Base-by-base conservation (phyloP, 305 asterid species). In the Lippia alba region DNA sequence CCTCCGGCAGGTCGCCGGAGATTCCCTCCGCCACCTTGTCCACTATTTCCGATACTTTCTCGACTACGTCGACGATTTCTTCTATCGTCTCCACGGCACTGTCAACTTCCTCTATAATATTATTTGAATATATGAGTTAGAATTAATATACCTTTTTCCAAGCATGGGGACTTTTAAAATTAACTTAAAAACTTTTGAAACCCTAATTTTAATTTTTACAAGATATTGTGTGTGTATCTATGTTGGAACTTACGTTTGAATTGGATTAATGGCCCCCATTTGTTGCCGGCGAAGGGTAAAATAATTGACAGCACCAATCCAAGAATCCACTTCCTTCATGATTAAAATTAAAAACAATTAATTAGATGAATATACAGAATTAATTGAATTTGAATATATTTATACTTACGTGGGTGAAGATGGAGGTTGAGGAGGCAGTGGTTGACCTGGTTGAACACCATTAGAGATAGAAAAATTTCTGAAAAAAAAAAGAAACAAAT, bases 11-110 rank as follows among this genome's bases (percentile, higher is more conserved):
- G 45, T 66, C 70, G 12, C 40, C 82, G 51, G 84, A 78, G 67
- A 88, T 60, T 30, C 55, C 81, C 33, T 85, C 91, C 59, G 96
- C 91, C 82, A 82, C 82, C 75, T 75, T 76, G 54, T 83, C 94
- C 0, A 89, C 82, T 17, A 74, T 82, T 71, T 84, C 91, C 60
- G 96, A 91, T 77, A 80, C 81, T 16, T 79, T 80, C 57, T 87
- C 96, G 11, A 84, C 79, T 1, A 79, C 78, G 1, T 81, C 85
- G 12, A 64, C 81, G 44, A 84, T 70, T 39, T 75, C 80, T 67
- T 84, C 89, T 54, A 85, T 64, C 10, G 80, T 80, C 77, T 85
- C 89, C 73, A 87, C 87, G 65, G 72, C 71, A 0, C 63, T 32
- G 11, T 87, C 96, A 56, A 88, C 90, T 33, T 85, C 83, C 30